A percentile compares a stretch with the other conserved stretches of the same genome.
These are phyloP conservation scores for Lophiotrema nucula DNA, from an alignment of 495 filamentous ascomycete species.

Conservation along the genomic window DNA sequence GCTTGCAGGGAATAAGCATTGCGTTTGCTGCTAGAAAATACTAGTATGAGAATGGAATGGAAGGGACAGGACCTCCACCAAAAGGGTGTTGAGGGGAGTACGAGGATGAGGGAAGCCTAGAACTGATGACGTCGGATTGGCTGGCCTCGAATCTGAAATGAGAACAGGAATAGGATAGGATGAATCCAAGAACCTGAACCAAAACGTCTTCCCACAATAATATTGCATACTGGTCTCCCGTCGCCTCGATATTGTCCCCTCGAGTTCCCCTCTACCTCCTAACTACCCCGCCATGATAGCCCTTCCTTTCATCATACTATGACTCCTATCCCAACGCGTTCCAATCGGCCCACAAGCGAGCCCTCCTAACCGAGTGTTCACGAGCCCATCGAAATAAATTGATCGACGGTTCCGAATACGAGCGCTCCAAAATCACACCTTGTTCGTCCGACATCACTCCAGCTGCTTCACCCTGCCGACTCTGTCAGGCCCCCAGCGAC, in stretches of 20 bases:
- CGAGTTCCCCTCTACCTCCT: not conserved
- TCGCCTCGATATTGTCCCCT: not conserved
- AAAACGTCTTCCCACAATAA: not conserved
- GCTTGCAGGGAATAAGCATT: conserved; percentile 26
- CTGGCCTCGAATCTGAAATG: not conserved
- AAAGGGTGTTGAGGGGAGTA: conserved; percentile 20
- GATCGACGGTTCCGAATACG: not conserved
- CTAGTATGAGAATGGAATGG: conserved; percentile 9
- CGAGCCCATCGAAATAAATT: not conserved
- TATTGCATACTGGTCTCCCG: not conserved
- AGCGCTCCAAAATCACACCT: not conserved
- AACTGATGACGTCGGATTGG: not conserved
- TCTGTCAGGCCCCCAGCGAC: not conserved
- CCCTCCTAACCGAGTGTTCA: not conserved
- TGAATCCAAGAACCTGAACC: not conserved
- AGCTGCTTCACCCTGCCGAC: not conserved
- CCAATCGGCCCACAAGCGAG: not conserved
- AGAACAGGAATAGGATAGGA: not conserved
- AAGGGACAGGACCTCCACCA: conserved; percentile 10
- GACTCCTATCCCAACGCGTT: not conserved
- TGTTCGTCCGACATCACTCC: no score
- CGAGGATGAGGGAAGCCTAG: not conserved
- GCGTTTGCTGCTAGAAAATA: conserved; percentile 28
- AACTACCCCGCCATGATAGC: not conserved
- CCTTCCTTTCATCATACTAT: not conserved